Evolutionary conservation across 1,284 basidiomycete genomes (phyloP), one percentile per base, ranked within the genome.

Genomic region (Boletus subluridellus): DNA sequence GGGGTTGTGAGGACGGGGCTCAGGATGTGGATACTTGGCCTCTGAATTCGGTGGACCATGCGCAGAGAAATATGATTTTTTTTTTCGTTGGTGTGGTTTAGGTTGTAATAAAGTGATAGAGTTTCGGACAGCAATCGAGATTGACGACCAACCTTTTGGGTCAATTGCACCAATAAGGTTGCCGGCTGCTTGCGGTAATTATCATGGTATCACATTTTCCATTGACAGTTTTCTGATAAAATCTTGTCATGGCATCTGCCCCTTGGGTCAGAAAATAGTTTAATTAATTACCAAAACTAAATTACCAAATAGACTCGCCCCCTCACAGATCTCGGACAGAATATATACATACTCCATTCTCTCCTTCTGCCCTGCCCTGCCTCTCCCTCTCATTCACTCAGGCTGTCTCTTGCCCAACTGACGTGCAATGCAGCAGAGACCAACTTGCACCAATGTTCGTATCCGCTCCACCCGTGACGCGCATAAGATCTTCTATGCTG

Each of bases 391-490:
- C 57, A n/a, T 45, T 55, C 52, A 44, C 34, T 21, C 21, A 21
- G 21, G 21, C 21, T 50, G 41, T 45, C 55, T 35, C 49, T 48
- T 37, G 35, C 46, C 21, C 32, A 24, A 17, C 45, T 42, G 24
- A n/a, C 38, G 15, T 41, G 5, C 54, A 54, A 83, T 84, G 80
- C 85, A 86, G 67, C 84, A 85, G 67, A 74, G 75, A 59, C 89
- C 89, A 49, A 91, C 89, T 44, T 86, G 87, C 65, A 79, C 76
- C 38, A 84, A 85, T 65, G 76, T 85, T 54, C 86, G 87, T 65
- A 89, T 91, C 65, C 85, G 88, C 65, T 89, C 88, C 24, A 85
- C 84, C 14, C 80, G 82, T 57, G 90, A 92, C 68, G 90, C 89
- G 5, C 86, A 90, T 70, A 88, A 86, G 68, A 87, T 92, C 62